Base-by-base conservation (phyloP, 371 early-diverging fungal genomes). In the Actinomucor elegans region DNA sequence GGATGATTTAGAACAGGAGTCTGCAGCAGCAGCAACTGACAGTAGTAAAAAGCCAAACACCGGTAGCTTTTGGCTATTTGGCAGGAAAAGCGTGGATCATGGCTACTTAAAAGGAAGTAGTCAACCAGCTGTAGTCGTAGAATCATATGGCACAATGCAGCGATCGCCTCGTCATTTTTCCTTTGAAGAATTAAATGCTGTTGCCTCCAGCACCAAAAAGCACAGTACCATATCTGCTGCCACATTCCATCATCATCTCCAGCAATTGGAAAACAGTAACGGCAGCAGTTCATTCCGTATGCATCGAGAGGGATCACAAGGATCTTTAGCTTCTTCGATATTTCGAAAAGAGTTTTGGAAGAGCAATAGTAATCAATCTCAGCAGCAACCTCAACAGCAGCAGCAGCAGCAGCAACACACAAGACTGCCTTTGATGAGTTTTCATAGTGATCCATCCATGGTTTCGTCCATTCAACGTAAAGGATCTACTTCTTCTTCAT, bases 331-430 rank as follows among this genome's bases (percentile, higher is more conserved):
- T 12, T 21, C 61, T 2, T 53, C 70, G 17, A 57, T 73, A 9
- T 73, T 73, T 33, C 65, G 70, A 8, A 73, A 73, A 56, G 73
- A 73, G 6, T 64, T 73, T 43, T 68, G 64, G 64, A 66, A 66
- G 29, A 43, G 35, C 20, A 31, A 38, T 24, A 32, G 37, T 7
- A 46, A 29, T 43, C 24, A 8, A 12, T 17, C 5, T 5, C 23
- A 18, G 21, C 6, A 37, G 17, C 41, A 50, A 40, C 41, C 38
- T 20, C 17, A 29, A 31, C 48, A 48, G n/a, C 48, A 32, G n/a
- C 45, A 27, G 18, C 42, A 42, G 48, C 11, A 48, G 14, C 44
- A 26, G 26, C 27, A 42, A 42, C 42, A 37, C 1, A 24, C 0
- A 34, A 34, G 43, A 50, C 21, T 20, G 14, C 52, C 43, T 4